Evolutionary conservation across 441 rosid genomes (phyloP).

Genomic region (Erysimum cheiri): DNA sequence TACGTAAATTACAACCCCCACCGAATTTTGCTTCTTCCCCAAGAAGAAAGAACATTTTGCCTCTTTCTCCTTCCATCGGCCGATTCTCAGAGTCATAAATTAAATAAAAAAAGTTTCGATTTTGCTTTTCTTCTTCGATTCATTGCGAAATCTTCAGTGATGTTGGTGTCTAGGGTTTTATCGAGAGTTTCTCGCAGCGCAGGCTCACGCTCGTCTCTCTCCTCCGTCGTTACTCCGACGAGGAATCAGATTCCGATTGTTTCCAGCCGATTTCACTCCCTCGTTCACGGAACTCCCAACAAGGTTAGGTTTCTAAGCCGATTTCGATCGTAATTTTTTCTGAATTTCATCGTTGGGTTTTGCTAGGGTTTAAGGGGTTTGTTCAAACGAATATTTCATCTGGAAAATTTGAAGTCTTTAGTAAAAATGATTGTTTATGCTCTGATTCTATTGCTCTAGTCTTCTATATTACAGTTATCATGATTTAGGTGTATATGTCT

Average conservation of each 20-base stretch:
- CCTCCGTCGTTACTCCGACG: slow-evolving; percentile 47
- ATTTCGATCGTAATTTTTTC: background rate
- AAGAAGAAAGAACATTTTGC: slow-evolving; percentile 39
- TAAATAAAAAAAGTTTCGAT: background rate
- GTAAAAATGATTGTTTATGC: no score
- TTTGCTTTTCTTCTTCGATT: slow-evolving; percentile 11
- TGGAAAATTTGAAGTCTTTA: background rate
- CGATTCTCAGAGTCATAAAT: background rate
- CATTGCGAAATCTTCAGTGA: slow-evolving; percentile 39
- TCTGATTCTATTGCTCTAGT: no score
- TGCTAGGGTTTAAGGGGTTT: slow-evolving; percentile 53
- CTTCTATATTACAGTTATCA: background rate
- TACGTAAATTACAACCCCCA: slow-evolving; percentile 25
- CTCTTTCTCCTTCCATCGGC: slow-evolving; percentile 1
- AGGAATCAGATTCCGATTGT: slow-evolving; percentile 50
- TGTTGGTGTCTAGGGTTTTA: slow-evolving; percentile 60
- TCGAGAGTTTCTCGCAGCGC: slow-evolving; percentile 57
- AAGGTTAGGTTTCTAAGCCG: slow-evolving; percentile 23
- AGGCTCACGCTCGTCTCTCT: slow-evolving; percentile 56
- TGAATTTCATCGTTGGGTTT: slow-evolving; percentile 44
- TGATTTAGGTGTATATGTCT: slow-evolving; percentile 7
- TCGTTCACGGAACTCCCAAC: slow-evolving; percentile 41
- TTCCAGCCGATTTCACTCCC: slow-evolving; percentile 51
- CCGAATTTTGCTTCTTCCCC: slow-evolving; percentile 40
- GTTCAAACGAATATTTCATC: slow-evolving; percentile 22